Percentiles rank a stretch among this genome's conserved stretches.
phyloP scores from a whole-genome alignment of 2,329 filamentous ascomycete genomes.

The Didymella lethalis region DNA sequence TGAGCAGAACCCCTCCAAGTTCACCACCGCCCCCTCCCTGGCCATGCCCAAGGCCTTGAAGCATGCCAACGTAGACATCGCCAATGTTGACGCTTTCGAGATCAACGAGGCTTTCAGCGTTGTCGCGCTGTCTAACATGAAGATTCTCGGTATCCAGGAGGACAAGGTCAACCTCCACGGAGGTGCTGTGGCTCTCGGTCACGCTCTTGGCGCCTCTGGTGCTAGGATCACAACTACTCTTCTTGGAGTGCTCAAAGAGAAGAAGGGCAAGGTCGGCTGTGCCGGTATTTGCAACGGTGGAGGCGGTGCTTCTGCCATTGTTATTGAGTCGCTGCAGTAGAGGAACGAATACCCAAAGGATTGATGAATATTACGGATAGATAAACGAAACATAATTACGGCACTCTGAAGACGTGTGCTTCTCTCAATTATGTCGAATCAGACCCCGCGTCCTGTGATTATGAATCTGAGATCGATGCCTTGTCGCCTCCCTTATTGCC shows the following conservation, averaged over 20 bases:
- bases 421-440: background rate
- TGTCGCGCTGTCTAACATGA: slow-evolving; percentile 94
- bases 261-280: slow-evolving; percentile 91
- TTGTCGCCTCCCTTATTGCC: slow-evolving; percentile 7
- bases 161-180: slow-evolving; percentile 96
- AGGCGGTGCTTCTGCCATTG: slow-evolving; percentile 90
- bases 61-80: slow-evolving; percentile 83
- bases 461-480: background rate
- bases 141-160: slow-evolving; percentile 79
- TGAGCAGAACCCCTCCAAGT: slow-evolving; percentile 88
- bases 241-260: slow-evolving; percentile 85
- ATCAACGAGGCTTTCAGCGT: slow-evolving; percentile 99
- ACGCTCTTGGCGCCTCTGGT: slow-evolving; percentile 92
- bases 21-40: slow-evolving; percentile 91
- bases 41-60: slow-evolving; percentile 97
- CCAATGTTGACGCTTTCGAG: slow-evolving; percentile 90
- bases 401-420: background rate
- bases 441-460: background rate
- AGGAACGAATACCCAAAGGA: slow-evolving; percentile 22
- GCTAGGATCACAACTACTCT: slow-evolving; percentile 93
- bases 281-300: slow-evolving; percentile 98
- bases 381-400: slow-evolving; percentile 21
- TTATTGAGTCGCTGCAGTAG: slow-evolving; percentile 72
- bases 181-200: slow-evolving; percentile 93
- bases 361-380: slow-evolving; percentile 19